Conservation (phyloP, 1,284 basidiomycete species). For the Cryptococcus sp. region DNA sequence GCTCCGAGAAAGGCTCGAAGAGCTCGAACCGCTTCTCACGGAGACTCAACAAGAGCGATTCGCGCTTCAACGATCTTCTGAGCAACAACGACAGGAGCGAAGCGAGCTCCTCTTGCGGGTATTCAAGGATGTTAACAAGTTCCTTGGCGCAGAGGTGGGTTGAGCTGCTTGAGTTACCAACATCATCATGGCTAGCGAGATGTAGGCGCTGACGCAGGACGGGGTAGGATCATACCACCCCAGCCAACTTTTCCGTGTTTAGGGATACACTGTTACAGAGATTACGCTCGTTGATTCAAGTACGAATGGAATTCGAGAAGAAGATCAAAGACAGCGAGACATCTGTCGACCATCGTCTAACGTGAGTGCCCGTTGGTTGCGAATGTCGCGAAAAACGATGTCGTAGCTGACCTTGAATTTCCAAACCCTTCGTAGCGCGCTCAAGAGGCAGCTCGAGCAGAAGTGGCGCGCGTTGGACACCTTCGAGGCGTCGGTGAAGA, state of each 20-base stretch:
- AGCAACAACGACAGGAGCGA: conserved; percentile 87
- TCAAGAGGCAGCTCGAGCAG: conserved; percentile 83
- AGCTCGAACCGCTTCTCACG: conserved; percentile 77
- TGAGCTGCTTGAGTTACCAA: background rate
- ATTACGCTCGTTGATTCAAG: conserved; percentile 77
- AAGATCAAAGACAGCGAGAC: conserved; percentile 78
- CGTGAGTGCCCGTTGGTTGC: conserved; percentile 41
- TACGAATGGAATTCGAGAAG: conserved; percentile 83
- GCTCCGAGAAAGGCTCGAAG: conserved; percentile 65
- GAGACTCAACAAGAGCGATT: conserved; percentile 79
- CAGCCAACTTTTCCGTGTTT: conserved; percentile 86
- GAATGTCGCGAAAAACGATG: too few relatives aligned
- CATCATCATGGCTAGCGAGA: background rate
- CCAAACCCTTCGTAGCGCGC: conserved; percentile 56
- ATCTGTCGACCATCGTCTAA: conserved; percentile 45
- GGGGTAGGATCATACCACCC: conserved; percentile 46
- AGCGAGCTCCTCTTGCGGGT: conserved; percentile 88
- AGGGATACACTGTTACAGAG: conserved; percentile 83
- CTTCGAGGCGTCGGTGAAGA: conserved; percentile 85
- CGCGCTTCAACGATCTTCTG: conserved; percentile 73
- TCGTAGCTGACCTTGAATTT: too few relatives aligned
- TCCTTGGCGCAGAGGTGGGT: conserved; percentile 82
- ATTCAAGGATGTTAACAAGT: conserved; percentile 93
- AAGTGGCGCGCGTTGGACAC: conserved; percentile 92
- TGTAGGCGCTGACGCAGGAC: background rate